These are phyloP conservation scores for Ceratobasidium sp. DNA, from an alignment of 1,284 basidiomycete genomes.

Conservation along the genomic window DNA sequence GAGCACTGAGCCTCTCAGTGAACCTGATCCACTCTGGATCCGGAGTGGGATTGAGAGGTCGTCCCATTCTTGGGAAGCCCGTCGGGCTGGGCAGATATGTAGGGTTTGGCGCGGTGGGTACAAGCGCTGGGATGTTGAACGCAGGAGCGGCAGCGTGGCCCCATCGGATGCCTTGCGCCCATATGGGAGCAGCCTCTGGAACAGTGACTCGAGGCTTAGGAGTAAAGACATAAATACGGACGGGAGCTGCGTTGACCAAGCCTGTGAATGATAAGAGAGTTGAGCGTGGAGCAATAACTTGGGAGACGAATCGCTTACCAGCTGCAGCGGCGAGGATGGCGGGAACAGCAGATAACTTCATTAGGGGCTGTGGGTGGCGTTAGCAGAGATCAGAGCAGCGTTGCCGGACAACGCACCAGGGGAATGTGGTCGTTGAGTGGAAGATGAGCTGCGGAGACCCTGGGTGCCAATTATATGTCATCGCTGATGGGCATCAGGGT, in stretches of 20 bases:
- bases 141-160: conserved; percentile 52
- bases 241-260: conserved; percentile 58
- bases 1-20: neutral
- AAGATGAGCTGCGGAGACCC: conserved; percentile 28
- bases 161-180: conserved; percentile 49
- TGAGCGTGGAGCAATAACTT: conserved; percentile 22
- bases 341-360: conserved; percentile 50
- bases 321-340: conserved; percentile 56
- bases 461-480: conserved; percentile 29
- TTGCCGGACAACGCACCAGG: conserved; percentile 10
- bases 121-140: conserved; percentile 46
- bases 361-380: conserved; percentile 4
- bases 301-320: conserved; percentile 55
- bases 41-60: neutral
- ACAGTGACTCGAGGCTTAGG: conserved; percentile 54
- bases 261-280: conserved; percentile 55
- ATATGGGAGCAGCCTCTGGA: conserved; percentile 9
- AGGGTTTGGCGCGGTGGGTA: conserved; percentile 47
- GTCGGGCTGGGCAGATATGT: conserved; percentile 6
- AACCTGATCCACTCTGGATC: conserved; percentile 5
- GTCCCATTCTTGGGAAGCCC: neutral
- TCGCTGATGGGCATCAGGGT: conserved; percentile 25
- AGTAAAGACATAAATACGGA: conserved; percentile 59
- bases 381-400: neutral
- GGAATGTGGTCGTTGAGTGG: conserved; percentile 23